Evolutionary conservation across 2,329 filamentous ascomycete genomes (phyloP), one percentile per base, ranked within the genome.

Genomic region (Pestalotiopsis sp.): DNA sequence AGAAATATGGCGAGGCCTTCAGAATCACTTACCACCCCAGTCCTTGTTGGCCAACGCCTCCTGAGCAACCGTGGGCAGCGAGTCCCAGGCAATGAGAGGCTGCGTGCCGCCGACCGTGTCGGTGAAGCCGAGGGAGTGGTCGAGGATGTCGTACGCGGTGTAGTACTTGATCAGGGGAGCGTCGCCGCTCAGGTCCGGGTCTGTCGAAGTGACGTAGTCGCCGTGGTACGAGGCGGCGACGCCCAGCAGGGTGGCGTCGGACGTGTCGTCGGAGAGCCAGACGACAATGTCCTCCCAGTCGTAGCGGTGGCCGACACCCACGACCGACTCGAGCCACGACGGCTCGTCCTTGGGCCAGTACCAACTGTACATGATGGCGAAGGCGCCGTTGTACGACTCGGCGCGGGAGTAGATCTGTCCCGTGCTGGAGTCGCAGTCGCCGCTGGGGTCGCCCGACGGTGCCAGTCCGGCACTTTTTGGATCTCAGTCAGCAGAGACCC

Each of bases 311-410:
- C 77, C 79, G 7, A 78, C 68, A 6, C 79, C 79, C 5, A 66
- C 56, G 31, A 57, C 17, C 2, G 56, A 56, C 13, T 66, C 67
- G 36, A 65, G 59, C 64, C 69, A 49, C 0, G 74, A 78, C 1
- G 81, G 79, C 62, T 77, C 74, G 61, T 83, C 81, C 73, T 84
- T 84, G 62, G 81, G 81, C 73, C 81, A 78, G 71, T 72, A 73
- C 75, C 74, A 79, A 14, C 74, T 69, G 70, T 79, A 79, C 77
- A 79, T 77, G 67, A 79, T 76, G 72, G 71, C 78, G 67, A 75
- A 76, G 57, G 70, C 69, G 58, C 73, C 75, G 63, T 75, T 76
- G 68, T 77, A 74, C 65, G 67, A 62, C 7, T 64, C 73, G 56
- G 70, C 76, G 25, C 79, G 74, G n/a, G 75, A 74, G 67, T 81